Evolutionary conservation across 108 stramenopile genomes (phyloP).

Genomic region (Nitzschia sp.): DNA sequence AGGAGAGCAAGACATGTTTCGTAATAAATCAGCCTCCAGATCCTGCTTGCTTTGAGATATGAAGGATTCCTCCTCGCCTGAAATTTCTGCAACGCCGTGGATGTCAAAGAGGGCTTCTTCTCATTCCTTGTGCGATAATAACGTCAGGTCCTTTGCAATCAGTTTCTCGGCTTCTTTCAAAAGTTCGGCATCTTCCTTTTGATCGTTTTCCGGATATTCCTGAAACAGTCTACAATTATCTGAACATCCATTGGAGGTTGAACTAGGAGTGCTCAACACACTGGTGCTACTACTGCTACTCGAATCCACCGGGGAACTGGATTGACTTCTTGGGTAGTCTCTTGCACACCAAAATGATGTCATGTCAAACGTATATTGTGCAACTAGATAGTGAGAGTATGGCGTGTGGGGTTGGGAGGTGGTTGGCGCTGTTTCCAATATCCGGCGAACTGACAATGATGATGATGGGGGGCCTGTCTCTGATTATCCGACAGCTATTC

Average conservation of each 20-base stretch:
- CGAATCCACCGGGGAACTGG: too few species aligned
- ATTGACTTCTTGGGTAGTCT: too few species aligned
- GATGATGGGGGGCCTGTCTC: too few species aligned
- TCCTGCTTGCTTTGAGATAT: not conserved
- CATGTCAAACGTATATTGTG: too few species aligned
- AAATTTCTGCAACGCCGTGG: slow-evolving; percentile 9
- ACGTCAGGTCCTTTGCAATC: not conserved
- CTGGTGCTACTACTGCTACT: not conserved
- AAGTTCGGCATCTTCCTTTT: not conserved
- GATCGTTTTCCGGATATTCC: not conserved
- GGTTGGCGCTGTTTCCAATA: too few species aligned
- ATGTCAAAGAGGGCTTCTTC: slow-evolving; percentile 12
- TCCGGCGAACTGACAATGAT: too few species aligned
- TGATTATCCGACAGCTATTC: too few species aligned
- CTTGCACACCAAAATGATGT: too few species aligned
- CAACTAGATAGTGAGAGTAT: too few species aligned
- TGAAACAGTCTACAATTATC: slow-evolving; percentile 9
- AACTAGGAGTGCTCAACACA: slow-evolving; percentile 4
- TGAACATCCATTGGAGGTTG: not conserved
- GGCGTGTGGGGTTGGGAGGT: too few species aligned
- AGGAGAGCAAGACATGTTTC: not conserved
- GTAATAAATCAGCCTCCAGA: not conserved
- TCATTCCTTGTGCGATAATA: not conserved
- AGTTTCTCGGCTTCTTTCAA: slow-evolving; percentile 8
- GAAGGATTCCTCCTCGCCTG: not conserved